Base-by-base conservation (phyloP, 2,329 filamentous ascomycete genomes). In the Mollisiaceae sp. region DNA sequence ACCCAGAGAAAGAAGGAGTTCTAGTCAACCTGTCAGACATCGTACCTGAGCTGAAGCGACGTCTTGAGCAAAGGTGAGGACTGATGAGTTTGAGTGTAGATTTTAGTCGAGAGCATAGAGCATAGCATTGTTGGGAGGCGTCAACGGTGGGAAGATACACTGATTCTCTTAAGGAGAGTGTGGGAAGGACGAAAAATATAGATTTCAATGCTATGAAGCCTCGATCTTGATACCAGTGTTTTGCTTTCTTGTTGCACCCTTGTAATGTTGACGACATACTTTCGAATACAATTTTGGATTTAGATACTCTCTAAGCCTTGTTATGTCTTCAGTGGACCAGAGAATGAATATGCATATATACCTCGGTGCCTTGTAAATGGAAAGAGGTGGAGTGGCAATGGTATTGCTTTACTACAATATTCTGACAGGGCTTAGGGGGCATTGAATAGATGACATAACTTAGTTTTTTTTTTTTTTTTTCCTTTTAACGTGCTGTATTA, bases 1-100 rank as follows among this genome's bases (percentile, higher is more conserved):
- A 97, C 82, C 89, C 93, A 0, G 92, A 97, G 78, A 97, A 97
- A 82, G 91, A 97, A 66, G 94, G 94, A 59, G 85, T 94, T 50
- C 79, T 93, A 64, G 87, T 97, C 24, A 82, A 89, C 61, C 82
- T 91, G 69, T 79, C 78, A 38, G 82, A 88, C 63, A 79, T 94
- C 74, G 86, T 88, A 2, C 77, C 80, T 14, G 90, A 92, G 78
- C 82, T 93, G 50, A 86, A 84, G 77, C 77, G 76, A 66, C 77
- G 84, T 65, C 72, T 88, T 65, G 71, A 71, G 55, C 71, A 12
- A 70, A 77, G 52, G 65, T 74, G 8, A 77, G 76, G 24, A 71
- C n/a, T 24, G 20, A 20, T n/a, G 22, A 43, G 11, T 43, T 43
- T 43, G 14, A 20, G 22, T 50, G 45, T 50, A 50, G n/a, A 50